Percentiles rank a stretch among this genome's conserved stretches.
Evolutionary conservation across 164 flowering plant genomes (phyloP).

Genomic region (Houttuynia cordata): DNA sequence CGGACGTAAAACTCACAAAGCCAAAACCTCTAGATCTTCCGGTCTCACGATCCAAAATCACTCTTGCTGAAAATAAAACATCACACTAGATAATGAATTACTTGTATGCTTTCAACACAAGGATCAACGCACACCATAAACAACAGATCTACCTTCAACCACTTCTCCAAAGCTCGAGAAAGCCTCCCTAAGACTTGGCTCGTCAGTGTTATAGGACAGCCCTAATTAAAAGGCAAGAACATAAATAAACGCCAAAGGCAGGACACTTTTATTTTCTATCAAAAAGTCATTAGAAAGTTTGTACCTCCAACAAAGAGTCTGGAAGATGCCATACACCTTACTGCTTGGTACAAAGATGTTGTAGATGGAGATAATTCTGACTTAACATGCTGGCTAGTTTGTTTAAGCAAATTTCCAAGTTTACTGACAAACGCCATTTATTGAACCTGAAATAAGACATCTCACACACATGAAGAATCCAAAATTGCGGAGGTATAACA

Average conservation of each 20-base stretch:
- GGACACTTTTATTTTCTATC: neutral
- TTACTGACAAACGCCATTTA: slow-evolving; percentile 33
- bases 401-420: slow-evolving; percentile 31
- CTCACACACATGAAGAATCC: neutral
- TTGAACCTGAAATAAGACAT: neutral
- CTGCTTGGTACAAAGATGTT: slow-evolving; percentile 30
- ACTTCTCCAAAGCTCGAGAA: slow-evolving; percentile 33
- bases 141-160: slow-evolving; percentile 21
- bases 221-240: slow-evolving; percentile 15
- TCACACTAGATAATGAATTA: too few relatives aligned
- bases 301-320: slow-evolving; percentile 49
- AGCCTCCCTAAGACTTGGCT: slow-evolving; percentile 26
- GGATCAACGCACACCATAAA: neutral
- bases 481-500: neutral
- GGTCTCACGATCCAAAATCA: slow-evolving; percentile 9
- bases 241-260: neutral
- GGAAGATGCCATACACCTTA: slow-evolving; percentile 40
- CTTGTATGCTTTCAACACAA: neutral
- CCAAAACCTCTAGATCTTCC: slow-evolving; percentile 13
- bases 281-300: neutral
- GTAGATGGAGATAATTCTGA: slow-evolving; percentile 13
- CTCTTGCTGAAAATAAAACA: slow-evolving; percentile 5
- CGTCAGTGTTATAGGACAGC: slow-evolving; percentile 33
- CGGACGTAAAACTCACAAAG: slow-evolving; percentile 5
- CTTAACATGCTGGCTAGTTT: slow-evolving; percentile 13